phyloP scores from a whole-genome alignment of 2,329 filamentous ascomycete genomes.

The Calonectria pseudoreteaudii region DNA sequence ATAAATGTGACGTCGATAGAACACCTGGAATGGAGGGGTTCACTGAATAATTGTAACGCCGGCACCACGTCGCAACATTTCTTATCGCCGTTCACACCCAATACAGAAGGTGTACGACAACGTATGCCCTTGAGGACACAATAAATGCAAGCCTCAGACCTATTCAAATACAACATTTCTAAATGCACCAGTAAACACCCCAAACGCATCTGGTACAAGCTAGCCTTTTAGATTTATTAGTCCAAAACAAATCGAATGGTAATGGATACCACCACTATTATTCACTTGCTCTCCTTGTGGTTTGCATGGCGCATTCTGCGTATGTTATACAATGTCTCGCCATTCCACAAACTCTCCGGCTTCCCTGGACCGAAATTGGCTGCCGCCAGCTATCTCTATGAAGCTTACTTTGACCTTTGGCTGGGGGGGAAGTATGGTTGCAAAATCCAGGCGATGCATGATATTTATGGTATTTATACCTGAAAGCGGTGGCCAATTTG shows the following conservation, averaged over 20 bases:
- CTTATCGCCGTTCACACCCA: no score
- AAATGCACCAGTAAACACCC: neutral
- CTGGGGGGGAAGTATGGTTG: neutral
- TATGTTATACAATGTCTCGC: neutral
- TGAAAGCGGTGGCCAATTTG: rapidly evolving
- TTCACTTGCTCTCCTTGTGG: neutral
- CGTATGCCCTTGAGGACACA: neutral
- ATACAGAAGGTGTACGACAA: no score
- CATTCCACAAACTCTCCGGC: neutral
- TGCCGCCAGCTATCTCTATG: neutral
- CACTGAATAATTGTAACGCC: no score
- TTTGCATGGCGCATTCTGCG: neutral
- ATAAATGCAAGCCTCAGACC: neutral
- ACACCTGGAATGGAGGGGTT: neutral
- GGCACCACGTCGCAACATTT: no score
- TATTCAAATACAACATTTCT: neutral
- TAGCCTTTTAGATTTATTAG: no score
- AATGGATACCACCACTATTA: neutral
- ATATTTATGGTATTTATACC: neutral
- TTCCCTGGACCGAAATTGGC: neutral
- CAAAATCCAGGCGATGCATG: neutral
- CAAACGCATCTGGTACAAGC: neutral
- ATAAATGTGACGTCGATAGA: neutral
- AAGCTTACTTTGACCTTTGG: neutral
- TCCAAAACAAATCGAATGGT: neutral